A percentile compares a stretch with the other conserved stretches of the same genome.
phyloP scores from a whole-genome alignment of 345 rosid genomes.

The Punica granatum region DNA sequence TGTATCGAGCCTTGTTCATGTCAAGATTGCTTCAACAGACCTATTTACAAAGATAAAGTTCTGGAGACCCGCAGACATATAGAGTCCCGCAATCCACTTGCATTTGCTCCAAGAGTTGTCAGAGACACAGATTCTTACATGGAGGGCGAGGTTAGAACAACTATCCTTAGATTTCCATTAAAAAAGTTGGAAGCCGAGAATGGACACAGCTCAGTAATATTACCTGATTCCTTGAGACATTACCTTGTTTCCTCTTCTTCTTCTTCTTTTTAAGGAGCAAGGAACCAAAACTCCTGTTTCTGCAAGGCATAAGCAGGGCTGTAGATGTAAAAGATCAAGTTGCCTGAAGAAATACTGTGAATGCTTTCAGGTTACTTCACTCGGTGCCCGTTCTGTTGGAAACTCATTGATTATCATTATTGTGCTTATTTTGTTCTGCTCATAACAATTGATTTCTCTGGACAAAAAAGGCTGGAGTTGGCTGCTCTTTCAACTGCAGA shows the following conservation, averaged over 20 bases:
- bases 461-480: constrained; percentile 71
- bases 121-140: constrained; percentile 43
- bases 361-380: constrained; percentile 84
- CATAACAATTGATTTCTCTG: constrained; percentile 7
- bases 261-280: constrained; percentile 48
- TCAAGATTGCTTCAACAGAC: constrained; percentile 91
- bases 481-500: constrained; percentile 93
- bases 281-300: constrained; percentile 83
- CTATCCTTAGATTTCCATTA: neutral
- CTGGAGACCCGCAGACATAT: constrained; percentile 94
- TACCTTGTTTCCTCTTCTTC: constrained; percentile 4
- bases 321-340: constrained; percentile 95
- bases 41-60: constrained; percentile 86
- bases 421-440: neutral
- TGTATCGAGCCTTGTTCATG: constrained; percentile 94
- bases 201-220: constrained; percentile 7
- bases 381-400: neutral
- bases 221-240: neutral
- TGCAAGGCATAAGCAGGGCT: constrained; percentile 92
- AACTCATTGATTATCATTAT: neutral
- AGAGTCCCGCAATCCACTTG: constrained; percentile 94
- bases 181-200: neutral
- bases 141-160: constrained; percentile 50
- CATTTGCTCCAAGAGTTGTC: constrained; percentile 98
- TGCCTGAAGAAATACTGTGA: constrained; percentile 97